Evolutionary conservation across 2,329 filamentous ascomycete genomes (phyloP).

Genomic region (Ascochyta clinopodiicola): DNA sequence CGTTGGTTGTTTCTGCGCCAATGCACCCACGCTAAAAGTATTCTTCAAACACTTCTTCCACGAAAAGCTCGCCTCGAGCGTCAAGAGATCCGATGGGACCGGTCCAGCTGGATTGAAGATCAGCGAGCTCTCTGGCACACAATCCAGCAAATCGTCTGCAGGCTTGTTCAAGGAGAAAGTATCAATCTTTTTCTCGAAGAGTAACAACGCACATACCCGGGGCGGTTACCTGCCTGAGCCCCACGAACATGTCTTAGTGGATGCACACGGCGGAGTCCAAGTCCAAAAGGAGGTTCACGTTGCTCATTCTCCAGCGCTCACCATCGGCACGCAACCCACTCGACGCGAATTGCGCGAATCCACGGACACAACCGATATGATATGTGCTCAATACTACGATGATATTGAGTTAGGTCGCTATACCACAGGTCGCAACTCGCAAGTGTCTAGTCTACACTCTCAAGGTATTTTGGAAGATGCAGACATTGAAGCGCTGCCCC

Average conservation of each 20-base stretch:
- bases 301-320: slow-evolving; percentile 12
- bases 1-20: slow-evolving; percentile 41
- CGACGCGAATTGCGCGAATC: slow-evolving; percentile 9
- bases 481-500: slow-evolving; percentile 27
- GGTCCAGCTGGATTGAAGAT: neutral
- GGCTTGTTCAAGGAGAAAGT: slow-evolving; percentile 18
- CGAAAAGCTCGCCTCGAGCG: slow-evolving; percentile 24
- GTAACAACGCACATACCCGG: slow-evolving; percentile 10
- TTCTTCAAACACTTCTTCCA: slow-evolving; percentile 42
- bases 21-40: slow-evolving; percentile 41
- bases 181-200: slow-evolving; percentile 13
- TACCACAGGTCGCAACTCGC: slow-evolving; percentile 21
- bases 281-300: slow-evolving; percentile 25
- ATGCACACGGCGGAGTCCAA: slow-evolving; percentile 30
- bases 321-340: neutral
- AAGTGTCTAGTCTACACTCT: slow-evolving; percentile 15
- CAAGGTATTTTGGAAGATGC: slow-evolving; percentile 6
- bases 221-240: slow-evolving; percentile 36
- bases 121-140: neutral
- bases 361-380: slow-evolving; percentile 21
- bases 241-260: slow-evolving; percentile 26
- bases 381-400: slow-evolving; percentile 27
- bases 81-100: slow-evolving; percentile 6
- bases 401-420: slow-evolving; percentile 35
- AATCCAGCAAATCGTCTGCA: slow-evolving; percentile 14